A percentile compares a stretch with the other conserved stretches of the same genome.
Conservation (phyloP, 1,284 basidiomycete species). For the Bondarzewia mesenterica region DNA sequence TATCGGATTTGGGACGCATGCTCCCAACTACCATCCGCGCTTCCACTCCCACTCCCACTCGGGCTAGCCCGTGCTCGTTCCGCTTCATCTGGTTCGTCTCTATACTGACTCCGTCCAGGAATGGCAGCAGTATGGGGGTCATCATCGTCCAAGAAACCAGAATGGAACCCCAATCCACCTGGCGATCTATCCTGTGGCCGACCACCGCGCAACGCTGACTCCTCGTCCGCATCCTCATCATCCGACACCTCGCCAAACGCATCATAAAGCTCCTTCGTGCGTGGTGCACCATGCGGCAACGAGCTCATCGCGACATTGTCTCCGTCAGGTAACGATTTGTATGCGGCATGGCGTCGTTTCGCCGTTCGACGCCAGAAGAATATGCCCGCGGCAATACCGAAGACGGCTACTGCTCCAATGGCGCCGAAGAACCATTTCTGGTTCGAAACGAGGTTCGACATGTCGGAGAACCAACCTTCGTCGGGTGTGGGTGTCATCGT, state of each 20-base stretch:
- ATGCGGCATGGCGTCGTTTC: conserved; percentile 43
- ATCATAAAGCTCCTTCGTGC: conserved; percentile 83
- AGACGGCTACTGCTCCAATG: conserved; percentile 59
- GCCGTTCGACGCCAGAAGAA: conserved; percentile 66
- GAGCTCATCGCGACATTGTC: conserved; percentile 74
- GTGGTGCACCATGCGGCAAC: conserved; percentile 34
- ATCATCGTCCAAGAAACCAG: conserved; percentile 62
- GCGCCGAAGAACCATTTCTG: conserved; percentile 86
- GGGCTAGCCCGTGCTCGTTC: conserved; percentile 7
- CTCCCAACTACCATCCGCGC: conserved; percentile 64
- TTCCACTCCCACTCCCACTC: conserved; percentile 34
- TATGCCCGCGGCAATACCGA: conserved; percentile 56
- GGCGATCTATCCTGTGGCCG: conserved; percentile 19
- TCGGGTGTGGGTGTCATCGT: conserved; percentile 55
- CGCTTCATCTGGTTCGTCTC: conserved; percentile 44
- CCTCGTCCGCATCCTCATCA: conserved; percentile 65
- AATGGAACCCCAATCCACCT: conserved; percentile 42
- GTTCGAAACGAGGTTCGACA: conserved; percentile 68
- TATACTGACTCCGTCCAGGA: conserved; percentile 33
- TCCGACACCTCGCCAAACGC: conserved; percentile 84
- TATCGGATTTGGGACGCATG: conserved; percentile 46
- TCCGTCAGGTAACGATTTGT: conserved; percentile 56
- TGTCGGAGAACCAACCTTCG: conserved; percentile 82
- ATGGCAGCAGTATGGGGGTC: conserved; percentile 35
- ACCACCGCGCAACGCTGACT: conserved; percentile 39